phyloP scores from a whole-genome alignment of 306 rosid genomes.

The Vachellia pachyceras region DNA sequence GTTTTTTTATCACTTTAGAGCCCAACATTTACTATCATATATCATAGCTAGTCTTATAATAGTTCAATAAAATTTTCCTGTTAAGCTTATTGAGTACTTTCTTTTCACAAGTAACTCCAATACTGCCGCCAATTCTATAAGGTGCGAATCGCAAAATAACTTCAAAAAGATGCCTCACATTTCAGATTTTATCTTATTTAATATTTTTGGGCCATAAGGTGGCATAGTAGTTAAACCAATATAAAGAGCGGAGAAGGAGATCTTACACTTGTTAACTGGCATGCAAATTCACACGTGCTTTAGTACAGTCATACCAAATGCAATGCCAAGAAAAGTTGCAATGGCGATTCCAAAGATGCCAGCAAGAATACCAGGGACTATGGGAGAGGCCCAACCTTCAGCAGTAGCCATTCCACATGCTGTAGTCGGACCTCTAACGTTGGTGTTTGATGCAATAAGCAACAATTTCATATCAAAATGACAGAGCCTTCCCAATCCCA shows the following conservation, averaged over 20 bases:
- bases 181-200: neutral
- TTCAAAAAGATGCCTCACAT: neutral
- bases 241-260: neutral
- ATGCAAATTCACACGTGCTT: constrained; percentile 46
- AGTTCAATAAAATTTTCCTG: no score
- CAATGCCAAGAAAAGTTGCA: constrained; percentile 74
- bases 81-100: no score
- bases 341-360: constrained; percentile 71
- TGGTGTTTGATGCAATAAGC: constrained; percentile 85
- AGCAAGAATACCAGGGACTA: constrained; percentile 77
- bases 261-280: neutral
- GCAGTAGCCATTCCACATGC: constrained; percentile 89
- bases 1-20: no score
- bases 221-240: no score
- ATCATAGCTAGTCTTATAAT: no score
- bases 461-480: constrained; percentile 61
- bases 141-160: neutral
- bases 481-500: constrained; percentile 67
- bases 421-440: constrained; percentile 82
- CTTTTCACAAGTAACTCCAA: no score
- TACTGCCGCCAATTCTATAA: neutral
- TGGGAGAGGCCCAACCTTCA: constrained; percentile 69
- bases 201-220: no score
- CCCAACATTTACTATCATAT: no score
- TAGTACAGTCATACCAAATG: constrained; percentile 62